Percentiles rank a stretch among this genome's conserved stretches.
These are phyloP conservation scores for Cladophialophora immunda DNA, from an alignment of 2,329 filamentous ascomycete genomes.

Conservation along the genomic window DNA sequence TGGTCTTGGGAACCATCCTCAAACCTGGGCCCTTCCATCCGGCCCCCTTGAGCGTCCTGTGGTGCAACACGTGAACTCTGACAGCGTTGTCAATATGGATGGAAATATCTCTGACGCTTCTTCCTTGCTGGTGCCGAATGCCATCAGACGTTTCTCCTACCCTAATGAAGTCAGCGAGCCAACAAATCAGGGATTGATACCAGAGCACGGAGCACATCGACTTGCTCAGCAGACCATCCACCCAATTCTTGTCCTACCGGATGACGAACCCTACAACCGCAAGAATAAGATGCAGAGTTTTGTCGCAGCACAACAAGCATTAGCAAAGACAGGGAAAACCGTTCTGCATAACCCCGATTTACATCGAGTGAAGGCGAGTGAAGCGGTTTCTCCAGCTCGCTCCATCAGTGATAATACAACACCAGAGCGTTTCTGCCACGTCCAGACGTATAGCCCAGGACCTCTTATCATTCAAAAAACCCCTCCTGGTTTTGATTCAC, in stretches of 20 bases:
- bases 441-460: not conserved
- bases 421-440: slow-evolving; percentile 7
- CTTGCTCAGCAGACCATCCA: not conserved
- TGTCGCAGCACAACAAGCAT: slow-evolving; percentile 38
- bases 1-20: not conserved
- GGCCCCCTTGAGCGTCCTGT: slow-evolving; percentile 15
- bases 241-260: not conserved
- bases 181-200: not conserved
- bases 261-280: slow-evolving; percentile 38
- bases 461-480: slow-evolving; percentile 16
- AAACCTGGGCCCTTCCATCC: not conserved
- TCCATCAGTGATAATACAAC: slow-evolving; percentile 12
- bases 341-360: slow-evolving; percentile 39
- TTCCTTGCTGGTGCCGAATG: not conserved
- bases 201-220: not conserved
- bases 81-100: slow-evolving; percentile 11
- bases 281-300: slow-evolving; percentile 40
- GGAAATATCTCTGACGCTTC: not conserved
- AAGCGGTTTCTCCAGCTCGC: slow-evolving; percentile 6
- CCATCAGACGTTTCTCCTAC: slow-evolving; percentile 17
- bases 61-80: slow-evolving; percentile 24
- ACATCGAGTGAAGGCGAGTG: slow-evolving; percentile 27
- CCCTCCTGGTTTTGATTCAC: slow-evolving; percentile 28
- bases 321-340: slow-evolving; percentile 39
- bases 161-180: slow-evolving; percentile 9